These are phyloP conservation scores for Yarrowia sp. DNA, from an alignment of 805 yeast genomes.

Conservation along the genomic window DNA sequence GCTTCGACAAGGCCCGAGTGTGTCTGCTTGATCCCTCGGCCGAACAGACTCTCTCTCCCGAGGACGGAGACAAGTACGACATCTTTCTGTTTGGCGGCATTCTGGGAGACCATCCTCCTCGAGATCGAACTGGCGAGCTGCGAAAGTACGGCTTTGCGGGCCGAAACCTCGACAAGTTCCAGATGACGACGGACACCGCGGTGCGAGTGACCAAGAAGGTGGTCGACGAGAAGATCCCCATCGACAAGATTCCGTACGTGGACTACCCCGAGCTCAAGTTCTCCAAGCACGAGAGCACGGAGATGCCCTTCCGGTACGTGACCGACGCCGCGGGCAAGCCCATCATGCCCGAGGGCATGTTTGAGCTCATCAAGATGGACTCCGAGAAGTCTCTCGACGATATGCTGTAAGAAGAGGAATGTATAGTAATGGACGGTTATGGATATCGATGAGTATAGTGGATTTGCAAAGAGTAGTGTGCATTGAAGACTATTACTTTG, in stretches of 20 bases:
- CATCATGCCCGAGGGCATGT: constrained; percentile 89
- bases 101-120: constrained; percentile 80
- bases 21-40: constrained; percentile 93
- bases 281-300: constrained; percentile 85
- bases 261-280: constrained; percentile 94
- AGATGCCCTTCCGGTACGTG: constrained; percentile 95
- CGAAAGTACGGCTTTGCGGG: constrained; percentile 85
- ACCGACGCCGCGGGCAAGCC: constrained; percentile 62
- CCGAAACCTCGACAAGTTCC: constrained; percentile 79
- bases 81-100: constrained; percentile 97
- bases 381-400: constrained; percentile 64
- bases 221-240: constrained; percentile 52
- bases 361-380: constrained; percentile 77
- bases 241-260: constrained; percentile 76
- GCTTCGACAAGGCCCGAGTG: constrained; percentile 49
- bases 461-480: no score
- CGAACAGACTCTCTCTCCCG: constrained; percentile 64
- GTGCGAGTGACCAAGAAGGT: constrained; percentile 85
- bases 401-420: constrained; percentile 29
- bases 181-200: constrained; percentile 98
- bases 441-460: no score
- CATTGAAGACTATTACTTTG: no score
- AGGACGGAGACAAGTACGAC: constrained; percentile 64
- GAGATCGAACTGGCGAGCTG: constrained; percentile 90
- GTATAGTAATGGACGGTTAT: background rate